Percentiles rank a stretch among this genome's conserved stretches.
Conservation (phyloP, 2,329 filamentous ascomycete genomes). For the Chaetomium strumarium region DNA sequence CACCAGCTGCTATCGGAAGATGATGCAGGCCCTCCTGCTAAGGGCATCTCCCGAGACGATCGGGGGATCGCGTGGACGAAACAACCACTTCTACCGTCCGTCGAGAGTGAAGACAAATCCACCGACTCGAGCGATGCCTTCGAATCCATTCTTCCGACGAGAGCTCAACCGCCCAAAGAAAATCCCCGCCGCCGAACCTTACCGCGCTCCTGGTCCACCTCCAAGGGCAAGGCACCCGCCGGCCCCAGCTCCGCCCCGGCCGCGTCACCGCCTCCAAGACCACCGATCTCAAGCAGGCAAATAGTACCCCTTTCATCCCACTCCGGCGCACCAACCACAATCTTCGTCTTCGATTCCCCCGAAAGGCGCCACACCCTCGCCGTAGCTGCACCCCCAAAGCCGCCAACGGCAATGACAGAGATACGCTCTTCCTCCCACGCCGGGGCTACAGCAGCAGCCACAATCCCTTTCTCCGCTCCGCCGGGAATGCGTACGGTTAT, state of each 20-base stretch:
- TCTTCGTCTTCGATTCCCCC: too few species aligned
- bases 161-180: not conserved
- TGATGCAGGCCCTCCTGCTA: not conserved
- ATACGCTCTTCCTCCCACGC: too few species aligned
- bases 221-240: conserved; percentile 6
- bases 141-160: not conserved
- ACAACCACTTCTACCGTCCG: not conserved
- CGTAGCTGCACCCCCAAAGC: too few species aligned
- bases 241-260: not conserved
- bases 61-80: not conserved
- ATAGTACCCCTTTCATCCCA: not conserved
- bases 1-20: conserved; percentile 1
- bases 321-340: not conserved
- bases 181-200: not conserved
- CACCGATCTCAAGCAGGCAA: not conserved
- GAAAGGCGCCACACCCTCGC: too few species aligned
- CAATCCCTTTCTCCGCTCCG: too few species aligned
- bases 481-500: too few species aligned
- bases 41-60: not conserved
- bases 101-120: not conserved
- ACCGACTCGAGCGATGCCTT: conserved; percentile 7
- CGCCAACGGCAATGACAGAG: too few species aligned
- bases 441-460: too few species aligned
- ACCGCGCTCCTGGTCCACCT: not conserved
- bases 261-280: not conserved